Conservation (phyloP, 2,329 filamentous ascomycete species). For the Alternaria panax region DNA sequence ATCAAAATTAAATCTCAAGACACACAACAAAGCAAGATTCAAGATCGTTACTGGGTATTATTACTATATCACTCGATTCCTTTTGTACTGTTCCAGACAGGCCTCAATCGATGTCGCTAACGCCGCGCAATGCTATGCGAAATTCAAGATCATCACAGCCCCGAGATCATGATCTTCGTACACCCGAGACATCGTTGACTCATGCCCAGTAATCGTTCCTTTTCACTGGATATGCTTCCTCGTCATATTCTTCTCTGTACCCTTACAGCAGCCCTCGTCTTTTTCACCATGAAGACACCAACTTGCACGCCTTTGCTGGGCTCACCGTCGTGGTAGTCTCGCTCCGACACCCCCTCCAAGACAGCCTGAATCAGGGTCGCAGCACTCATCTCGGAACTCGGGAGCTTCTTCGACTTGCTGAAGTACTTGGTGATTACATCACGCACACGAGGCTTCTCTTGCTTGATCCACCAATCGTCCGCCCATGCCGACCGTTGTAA, state of each 20-base stretch:
- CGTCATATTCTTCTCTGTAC: conserved; percentile 5
- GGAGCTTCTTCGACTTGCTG: conserved; percentile 53
- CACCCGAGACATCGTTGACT: background rate
- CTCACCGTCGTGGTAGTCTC: conserved; percentile 55
- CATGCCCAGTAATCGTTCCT: background rate
- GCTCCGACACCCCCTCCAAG: conserved; percentile 63
- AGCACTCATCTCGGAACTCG: conserved; percentile 57
- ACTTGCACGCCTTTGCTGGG: conserved; percentile 58
- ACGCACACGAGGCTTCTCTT: conserved; percentile 67
- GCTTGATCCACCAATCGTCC: conserved; percentile 68
- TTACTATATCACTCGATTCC: conserved; percentile 17
- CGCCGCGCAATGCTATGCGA: conserved; percentile 29
- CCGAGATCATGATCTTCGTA: conserved; percentile 4
- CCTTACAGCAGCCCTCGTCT: conserved; percentile 21
- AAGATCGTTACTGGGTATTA: conserved; percentile 18
- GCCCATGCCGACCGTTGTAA: conserved; percentile 65
- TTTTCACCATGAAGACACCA: conserved; percentile 56
- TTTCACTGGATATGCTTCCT: background rate
- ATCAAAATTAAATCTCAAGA: background rate
- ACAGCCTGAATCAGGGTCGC: conserved; percentile 66
- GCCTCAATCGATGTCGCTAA: conserved; percentile 14
- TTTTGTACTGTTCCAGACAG: conserved; percentile 19
- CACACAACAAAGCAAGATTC: background rate
- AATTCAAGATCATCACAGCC: conserved; percentile 11
- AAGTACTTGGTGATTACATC: conserved; percentile 57